Evolutionary conservation across 805 yeast genomes (phyloP).

Genomic region (Torulaspora indica): DNA sequence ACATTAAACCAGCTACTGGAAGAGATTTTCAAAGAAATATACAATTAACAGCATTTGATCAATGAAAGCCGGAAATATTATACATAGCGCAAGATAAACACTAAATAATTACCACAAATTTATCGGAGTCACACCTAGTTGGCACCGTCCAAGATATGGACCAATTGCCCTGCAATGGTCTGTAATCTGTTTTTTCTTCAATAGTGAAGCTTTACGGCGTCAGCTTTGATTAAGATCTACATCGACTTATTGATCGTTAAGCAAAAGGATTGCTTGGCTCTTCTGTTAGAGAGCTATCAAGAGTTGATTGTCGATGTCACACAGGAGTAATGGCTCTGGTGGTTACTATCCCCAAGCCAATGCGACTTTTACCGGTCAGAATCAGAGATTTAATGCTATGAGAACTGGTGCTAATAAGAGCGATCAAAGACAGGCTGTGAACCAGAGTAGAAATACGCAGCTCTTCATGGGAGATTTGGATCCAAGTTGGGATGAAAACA

Average conservation of each 20-base stretch:
- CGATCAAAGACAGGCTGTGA: background rate
- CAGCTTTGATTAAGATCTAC: background rate
- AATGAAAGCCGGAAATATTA: background rate
- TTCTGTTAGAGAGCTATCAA: background rate
- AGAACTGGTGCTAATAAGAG: conserved; percentile 2
- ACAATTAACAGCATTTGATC: background rate
- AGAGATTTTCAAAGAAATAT: conserved; percentile 1
- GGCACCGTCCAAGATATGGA: background rate
- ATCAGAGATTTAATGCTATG: conserved; percentile 5
- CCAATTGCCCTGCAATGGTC: background rate
- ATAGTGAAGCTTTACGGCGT: background rate
- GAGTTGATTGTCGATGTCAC: conserved; percentile 7
- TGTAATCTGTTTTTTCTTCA: background rate
- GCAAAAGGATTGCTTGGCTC: background rate
- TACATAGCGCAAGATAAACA: background rate
- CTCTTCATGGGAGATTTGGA: conserved; percentile 92
- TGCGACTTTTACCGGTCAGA: background rate
- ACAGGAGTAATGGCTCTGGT: conserved; percentile 4
- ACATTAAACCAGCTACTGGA: conserved; percentile 23
- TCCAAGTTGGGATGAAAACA: conserved; percentile 72
- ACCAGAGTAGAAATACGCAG: conserved; percentile 23
- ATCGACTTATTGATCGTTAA: background rate
- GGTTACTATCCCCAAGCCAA: conserved; percentile 6
- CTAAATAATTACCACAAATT: background rate
- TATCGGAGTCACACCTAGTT: too few species aligned